A percentile compares a stretch with the other conserved stretches of the same genome.
Conservation (phyloP, 2,329 filamentous ascomycete genomes). For the Shiraia sp. region DNA sequence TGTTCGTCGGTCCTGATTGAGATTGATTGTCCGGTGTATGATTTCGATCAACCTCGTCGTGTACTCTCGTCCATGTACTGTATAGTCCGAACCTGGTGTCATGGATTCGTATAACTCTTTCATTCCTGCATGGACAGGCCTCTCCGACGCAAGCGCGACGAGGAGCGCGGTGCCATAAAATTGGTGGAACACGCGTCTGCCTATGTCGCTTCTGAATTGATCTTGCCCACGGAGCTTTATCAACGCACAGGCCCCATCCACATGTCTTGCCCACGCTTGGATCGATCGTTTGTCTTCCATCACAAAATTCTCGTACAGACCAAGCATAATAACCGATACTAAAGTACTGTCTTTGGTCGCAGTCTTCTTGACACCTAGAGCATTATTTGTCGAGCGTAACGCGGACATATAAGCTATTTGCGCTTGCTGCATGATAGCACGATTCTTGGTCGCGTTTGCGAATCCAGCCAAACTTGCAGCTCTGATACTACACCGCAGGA, state of each 20-base stretch:
- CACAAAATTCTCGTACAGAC: slow-evolving; percentile 39
- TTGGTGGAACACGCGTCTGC: slow-evolving; percentile 34
- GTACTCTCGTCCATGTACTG: slow-evolving; percentile 23
- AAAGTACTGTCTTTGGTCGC: slow-evolving; percentile 32
- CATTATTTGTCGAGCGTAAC: slow-evolving; percentile 27
- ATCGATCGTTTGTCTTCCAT: slow-evolving; percentile 32
- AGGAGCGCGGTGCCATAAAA: slow-evolving; percentile 32
- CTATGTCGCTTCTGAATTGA: slow-evolving; percentile 24
- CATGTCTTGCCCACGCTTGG: slow-evolving; percentile 37
- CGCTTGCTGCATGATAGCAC: slow-evolving; percentile 27
- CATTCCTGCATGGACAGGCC: slow-evolving; percentile 19
- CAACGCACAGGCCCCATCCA: slow-evolving; percentile 37
- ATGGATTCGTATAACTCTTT: slow-evolving; percentile 24
- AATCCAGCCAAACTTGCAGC: slow-evolving; percentile 31
- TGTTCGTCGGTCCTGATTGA: slow-evolving; percentile 19
- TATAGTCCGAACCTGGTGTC: slow-evolving; percentile 20
- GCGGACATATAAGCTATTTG: slow-evolving; percentile 29
- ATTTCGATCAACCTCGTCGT: slow-evolving; percentile 22
- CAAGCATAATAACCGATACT: slow-evolving; percentile 36
- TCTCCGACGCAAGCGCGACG: slow-evolving; percentile 22
- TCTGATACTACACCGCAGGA: slow-evolving; percentile 25
- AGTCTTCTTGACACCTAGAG: slow-evolving; percentile 17
- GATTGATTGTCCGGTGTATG: slow-evolving; percentile 24
- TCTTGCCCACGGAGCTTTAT: slow-evolving; percentile 35
- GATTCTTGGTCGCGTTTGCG: slow-evolving; percentile 28